These are phyloP conservation scores for Fusarium marasasianum DNA, from an alignment of 2,329 filamentous ascomycete species.

Conservation along the genomic window DNA sequence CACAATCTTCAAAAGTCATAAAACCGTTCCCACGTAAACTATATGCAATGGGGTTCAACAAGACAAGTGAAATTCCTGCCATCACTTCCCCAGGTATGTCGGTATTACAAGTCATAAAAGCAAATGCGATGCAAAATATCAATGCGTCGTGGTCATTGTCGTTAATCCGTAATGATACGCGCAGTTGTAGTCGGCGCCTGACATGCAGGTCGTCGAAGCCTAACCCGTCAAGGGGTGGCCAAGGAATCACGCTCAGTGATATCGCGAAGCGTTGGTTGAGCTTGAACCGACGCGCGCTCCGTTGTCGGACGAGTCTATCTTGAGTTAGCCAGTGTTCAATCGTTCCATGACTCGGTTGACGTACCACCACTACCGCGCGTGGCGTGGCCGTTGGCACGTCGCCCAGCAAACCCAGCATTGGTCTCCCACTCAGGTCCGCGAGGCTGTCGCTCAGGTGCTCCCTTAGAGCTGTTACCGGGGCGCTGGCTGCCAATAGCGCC, in stretches of 20 bases:
- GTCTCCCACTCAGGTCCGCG: slow-evolving; percentile 71
- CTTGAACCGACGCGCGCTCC: slow-evolving; percentile 51
- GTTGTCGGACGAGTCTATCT: slow-evolving; percentile 55
- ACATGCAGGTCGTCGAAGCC: slow-evolving; percentile 5
- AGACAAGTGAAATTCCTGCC: slow-evolving; percentile 31
- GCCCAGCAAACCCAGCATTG: slow-evolving; percentile 61
- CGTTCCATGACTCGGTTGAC: slow-evolving; percentile 36
- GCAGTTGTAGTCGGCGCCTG: slow-evolving; percentile 12
- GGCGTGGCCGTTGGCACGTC: slow-evolving; percentile 69
- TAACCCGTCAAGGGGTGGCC: slow-evolving; percentile 4
- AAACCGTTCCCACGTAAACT: slow-evolving; percentile 45
- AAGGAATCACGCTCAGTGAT: slow-evolving; percentile 45
- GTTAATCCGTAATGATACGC: slow-evolving; percentile 36
- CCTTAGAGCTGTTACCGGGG: slow-evolving; percentile 54
- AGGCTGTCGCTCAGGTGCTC: slow-evolving; percentile 69
- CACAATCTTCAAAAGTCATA: slow-evolving; percentile 39
- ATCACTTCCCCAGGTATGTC: slow-evolving; percentile 39
- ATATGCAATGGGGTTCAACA: slow-evolving; percentile 41
- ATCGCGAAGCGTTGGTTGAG: slow-evolving; percentile 49
- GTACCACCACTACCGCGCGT: slow-evolving; percentile 71
- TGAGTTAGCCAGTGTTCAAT: slow-evolving; percentile 20
- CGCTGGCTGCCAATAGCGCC: slow-evolving; percentile 74
- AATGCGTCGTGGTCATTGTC: slow-evolving; percentile 43
- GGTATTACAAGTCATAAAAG: slow-evolving; percentile 53
- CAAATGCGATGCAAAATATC: slow-evolving; percentile 44